Conservation (phyloP, 2,329 filamentous ascomycete genomes). For the Fonsecaea multimorphosa region DNA sequence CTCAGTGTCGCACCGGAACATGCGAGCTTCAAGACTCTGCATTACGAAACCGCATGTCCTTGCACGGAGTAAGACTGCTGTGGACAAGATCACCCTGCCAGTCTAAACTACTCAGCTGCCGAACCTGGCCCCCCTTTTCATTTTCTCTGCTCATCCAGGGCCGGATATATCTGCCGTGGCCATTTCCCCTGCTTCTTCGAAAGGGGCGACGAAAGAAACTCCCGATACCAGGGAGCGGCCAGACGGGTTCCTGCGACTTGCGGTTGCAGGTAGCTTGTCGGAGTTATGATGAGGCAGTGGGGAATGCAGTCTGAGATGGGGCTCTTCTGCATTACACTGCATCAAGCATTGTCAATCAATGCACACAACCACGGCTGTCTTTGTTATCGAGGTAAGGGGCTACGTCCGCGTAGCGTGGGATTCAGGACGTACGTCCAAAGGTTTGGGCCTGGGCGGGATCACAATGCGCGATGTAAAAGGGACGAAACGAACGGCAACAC, state of each 20-base stretch:
- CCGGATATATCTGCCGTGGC: background rate
- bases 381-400: background rate
- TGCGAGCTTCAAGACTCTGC: background rate
- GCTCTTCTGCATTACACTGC: background rate
- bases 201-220: background rate
- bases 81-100: background rate
- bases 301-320: background rate
- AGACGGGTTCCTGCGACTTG: background rate
- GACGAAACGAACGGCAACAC: background rate
- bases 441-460: constrained; percentile 2
- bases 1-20: background rate
- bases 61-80: background rate
- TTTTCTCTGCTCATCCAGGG: background rate
- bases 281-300: background rate
- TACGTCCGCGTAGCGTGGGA: background rate
- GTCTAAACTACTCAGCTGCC: background rate
- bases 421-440: background rate
- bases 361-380: background rate
- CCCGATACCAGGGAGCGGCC: background rate
- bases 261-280: background rate
- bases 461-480: background rate
- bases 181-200: background rate
- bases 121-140: background rate
- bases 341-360: constrained; percentile 11
- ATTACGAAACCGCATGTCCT: background rate